A percentile compares a stretch with the other conserved stretches of the same genome.
These are phyloP conservation scores for Colletotrichum australisinense DNA, from an alignment of 2,329 filamentous ascomycete genomes.

Conservation along the genomic window DNA sequence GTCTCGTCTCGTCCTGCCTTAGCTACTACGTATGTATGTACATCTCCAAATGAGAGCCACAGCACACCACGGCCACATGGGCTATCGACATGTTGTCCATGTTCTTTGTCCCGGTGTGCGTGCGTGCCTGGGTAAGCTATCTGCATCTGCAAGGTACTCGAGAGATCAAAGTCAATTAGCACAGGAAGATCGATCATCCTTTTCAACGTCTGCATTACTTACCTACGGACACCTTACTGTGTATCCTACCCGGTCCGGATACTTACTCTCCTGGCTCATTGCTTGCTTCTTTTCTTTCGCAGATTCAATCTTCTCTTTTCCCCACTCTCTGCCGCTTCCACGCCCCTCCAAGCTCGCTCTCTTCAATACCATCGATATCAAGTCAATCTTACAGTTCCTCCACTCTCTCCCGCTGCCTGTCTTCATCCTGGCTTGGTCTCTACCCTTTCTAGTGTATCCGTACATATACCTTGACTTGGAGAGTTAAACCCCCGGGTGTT, in stretches of 20 bases:
- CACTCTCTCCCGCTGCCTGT: constrained; percentile 19
- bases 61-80: neutral
- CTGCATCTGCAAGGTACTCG: neutral
- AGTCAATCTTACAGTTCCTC: constrained; percentile 17
- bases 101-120: neutral
- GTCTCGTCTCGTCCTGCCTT: neutral
- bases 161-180: neutral
- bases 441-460: neutral
- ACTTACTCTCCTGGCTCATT: neutral
- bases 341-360: neutral
- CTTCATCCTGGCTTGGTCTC: constrained; percentile 6
- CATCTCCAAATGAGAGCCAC: neutral
- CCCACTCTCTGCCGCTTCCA: neutral
- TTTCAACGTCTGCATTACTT: neutral
- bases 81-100: neutral
- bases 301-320: neutral
- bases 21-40: neutral
- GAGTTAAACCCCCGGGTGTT: constrained; percentile 14
- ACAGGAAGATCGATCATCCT: neutral
- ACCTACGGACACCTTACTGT: too few relatives aligned
- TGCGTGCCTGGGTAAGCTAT: neutral
- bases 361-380: constrained; percentile 5
- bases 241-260: neutral
- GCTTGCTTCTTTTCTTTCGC: neutral
- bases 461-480: neutral